Evolutionary conservation across 352 stramenopile genomes (phyloP).

Genomic region (Thraustochytrium sp.): DNA sequence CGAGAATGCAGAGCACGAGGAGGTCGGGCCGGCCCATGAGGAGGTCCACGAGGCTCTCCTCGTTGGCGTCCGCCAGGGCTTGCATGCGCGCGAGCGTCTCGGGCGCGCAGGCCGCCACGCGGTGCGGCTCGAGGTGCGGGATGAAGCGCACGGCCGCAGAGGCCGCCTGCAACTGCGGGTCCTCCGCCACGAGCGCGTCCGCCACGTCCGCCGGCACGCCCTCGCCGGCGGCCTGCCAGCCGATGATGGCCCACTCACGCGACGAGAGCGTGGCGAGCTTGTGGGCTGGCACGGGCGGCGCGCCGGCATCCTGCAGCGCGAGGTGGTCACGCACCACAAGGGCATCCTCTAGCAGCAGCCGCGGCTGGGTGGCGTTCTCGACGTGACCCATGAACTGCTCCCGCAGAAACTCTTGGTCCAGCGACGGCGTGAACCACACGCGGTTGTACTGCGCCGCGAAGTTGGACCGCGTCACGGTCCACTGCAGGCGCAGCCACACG

Average conservation of each 20-base stretch:
- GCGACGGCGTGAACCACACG: not conserved
- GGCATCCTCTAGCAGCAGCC: no score
- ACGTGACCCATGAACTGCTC: not conserved
- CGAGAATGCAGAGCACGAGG: slow-evolving; percentile 22
- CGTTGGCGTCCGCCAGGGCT: not conserved
- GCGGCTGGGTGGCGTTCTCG: not conserved
- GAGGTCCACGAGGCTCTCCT: not conserved
- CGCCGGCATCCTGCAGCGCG: no score
- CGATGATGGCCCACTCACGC: not conserved
- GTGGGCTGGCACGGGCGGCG: no score
- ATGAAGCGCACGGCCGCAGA: not conserved
- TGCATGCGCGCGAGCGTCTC: not conserved
- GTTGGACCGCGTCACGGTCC: not conserved
- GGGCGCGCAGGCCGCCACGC: not conserved
- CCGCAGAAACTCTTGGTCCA: slow-evolving; percentile 1
- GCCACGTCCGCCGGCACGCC: not conserved
- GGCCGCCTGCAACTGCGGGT: not conserved
- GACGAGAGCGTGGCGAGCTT: not conserved
- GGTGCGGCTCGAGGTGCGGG: not conserved
- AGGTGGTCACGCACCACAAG: no score
- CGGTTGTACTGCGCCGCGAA: not conserved
- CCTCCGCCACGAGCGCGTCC: not conserved
- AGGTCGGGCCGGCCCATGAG: not conserved
- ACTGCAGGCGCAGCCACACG: not conserved
- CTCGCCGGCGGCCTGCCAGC: not conserved